These are phyloP conservation scores for Serendipita sp. DNA, from an alignment of 768 basidiomycete species.

Conservation along the genomic window DNA sequence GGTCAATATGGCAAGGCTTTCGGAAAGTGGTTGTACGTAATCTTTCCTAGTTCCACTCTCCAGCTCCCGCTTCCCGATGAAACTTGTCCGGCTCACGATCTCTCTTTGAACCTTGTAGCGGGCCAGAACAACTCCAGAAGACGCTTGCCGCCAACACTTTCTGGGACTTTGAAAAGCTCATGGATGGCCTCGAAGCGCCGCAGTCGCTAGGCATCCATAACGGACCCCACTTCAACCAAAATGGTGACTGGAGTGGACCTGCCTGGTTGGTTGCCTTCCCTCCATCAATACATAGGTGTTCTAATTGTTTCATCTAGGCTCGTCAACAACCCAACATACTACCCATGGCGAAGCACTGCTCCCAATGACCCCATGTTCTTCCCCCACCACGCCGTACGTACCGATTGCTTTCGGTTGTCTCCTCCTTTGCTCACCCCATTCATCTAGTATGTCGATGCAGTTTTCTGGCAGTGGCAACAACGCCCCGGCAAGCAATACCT, in stretches of 20 bases:
- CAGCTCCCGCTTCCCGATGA: too few species aligned
- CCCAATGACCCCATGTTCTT: conserved; percentile 4
- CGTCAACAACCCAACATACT: not conserved
- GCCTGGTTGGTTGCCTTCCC: not conserved
- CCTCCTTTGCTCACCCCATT: not conserved
- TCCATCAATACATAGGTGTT: too few species aligned
- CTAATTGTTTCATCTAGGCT: too few species aligned
- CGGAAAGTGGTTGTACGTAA: not conserved
- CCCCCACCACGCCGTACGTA: not conserved
- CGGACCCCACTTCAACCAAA: not conserved
- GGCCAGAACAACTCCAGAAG: not conserved
- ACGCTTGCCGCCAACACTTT: not conserved
- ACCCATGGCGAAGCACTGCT: not conserved
- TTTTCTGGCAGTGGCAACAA: conserved; percentile 5
- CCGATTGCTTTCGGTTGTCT: not conserved
- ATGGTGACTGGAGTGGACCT: conserved; percentile 3
- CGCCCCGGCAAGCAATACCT: not conserved
- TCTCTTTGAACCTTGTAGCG: too few species aligned
- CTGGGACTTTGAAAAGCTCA: conserved; percentile 4
- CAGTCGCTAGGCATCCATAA: not conserved
- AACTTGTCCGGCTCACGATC: too few species aligned
- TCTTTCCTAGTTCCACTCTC: too few species aligned
- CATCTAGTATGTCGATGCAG: not conserved
- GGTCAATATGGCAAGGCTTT: not conserved
- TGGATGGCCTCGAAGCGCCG: not conserved